A percentile compares a stretch with the other conserved stretches of the same genome.
Evolutionary conservation across 192 early-diverging fungal species (phyloP).

Genomic region (Coemansia furcata): DNA sequence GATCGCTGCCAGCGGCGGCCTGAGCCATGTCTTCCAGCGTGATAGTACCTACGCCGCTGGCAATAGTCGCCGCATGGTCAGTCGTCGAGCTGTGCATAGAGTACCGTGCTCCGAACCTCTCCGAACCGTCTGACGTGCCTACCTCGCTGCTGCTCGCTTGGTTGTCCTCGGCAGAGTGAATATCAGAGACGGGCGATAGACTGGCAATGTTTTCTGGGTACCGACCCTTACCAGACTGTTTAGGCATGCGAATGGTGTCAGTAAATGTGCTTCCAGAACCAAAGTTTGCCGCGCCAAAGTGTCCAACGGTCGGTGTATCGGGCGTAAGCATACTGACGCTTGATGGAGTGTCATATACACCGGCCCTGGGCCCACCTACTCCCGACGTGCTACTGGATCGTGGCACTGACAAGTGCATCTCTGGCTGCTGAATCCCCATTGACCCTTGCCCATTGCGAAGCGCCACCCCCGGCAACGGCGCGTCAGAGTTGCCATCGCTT

Average conservation of each 20-base stretch:
- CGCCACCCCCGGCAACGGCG: not conserved
- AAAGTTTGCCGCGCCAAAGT: conserved; percentile 3
- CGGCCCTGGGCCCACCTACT: not conserved
- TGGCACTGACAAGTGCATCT: not conserved
- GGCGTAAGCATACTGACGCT: conserved; percentile 31
- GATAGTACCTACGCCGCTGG: conserved; percentile 30
- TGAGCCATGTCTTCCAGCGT: conserved; percentile 32
- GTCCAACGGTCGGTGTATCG: conserved; percentile 17
- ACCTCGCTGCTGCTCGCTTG: conserved; percentile 1
- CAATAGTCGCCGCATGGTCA: conserved; percentile 10
- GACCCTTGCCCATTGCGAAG: not conserved
- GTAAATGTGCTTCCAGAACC: not conserved
- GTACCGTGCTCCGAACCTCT: not conserved
- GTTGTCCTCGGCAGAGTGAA: not conserved
- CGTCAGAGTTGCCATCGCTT: not conserved
- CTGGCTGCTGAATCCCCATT: not conserved
- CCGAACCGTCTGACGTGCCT: not conserved
- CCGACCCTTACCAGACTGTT: not conserved
- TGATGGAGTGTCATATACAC: not conserved
- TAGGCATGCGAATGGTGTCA: conserved; percentile 1
- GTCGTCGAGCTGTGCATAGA: conserved; percentile 3
- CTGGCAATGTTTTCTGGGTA: not conserved
- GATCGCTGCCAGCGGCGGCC: conserved; percentile 5
- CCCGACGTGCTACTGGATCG: not conserved
- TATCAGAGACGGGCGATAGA: not conserved